Conservation (phyloP, 805 yeast species). For the Sugiyamaella boreocaroliniensis region DNA sequence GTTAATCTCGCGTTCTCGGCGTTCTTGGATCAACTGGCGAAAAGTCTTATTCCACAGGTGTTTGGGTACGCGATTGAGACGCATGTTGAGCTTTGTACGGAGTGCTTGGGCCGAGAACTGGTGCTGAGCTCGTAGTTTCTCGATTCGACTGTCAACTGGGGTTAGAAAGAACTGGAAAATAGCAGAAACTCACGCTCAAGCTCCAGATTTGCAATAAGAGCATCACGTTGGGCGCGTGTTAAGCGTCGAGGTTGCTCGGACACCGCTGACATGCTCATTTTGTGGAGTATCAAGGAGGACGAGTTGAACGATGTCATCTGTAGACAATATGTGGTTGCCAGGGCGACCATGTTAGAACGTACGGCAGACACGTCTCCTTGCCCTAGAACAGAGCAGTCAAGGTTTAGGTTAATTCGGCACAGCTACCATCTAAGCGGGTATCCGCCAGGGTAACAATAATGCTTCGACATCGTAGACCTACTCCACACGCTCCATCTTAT, state of each 20-base stretch:
- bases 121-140: constrained; percentile 27
- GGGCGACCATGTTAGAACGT: no score
- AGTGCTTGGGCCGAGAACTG: constrained; percentile 25
- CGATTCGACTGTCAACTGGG: constrained; percentile 27
- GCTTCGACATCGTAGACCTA: no score
- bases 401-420: no score
- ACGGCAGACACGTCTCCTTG: no score
- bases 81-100: constrained; percentile 36
- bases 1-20: constrained; percentile 7
- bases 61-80: constrained; percentile 43
- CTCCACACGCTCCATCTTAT: neutral
- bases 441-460: no score
- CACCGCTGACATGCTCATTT: neutral
- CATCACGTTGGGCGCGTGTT: constrained; percentile 14
- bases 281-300: neutral
- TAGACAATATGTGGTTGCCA: no score
- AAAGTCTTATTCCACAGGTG: constrained; percentile 41
- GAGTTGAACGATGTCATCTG: no score
- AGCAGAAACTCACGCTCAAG: constrained; percentile 18
- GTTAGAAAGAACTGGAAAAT: constrained; percentile 12
- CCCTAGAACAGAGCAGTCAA: no score
- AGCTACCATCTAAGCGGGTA: no score
- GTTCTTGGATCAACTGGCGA: constrained; percentile 25
- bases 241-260: constrained; percentile 4
- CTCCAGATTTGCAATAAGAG: constrained; percentile 14